Percentiles rank a stretch among this genome's conserved stretches.
phyloP scores from a whole-genome alignment of 2,329 filamentous ascomycete species.

The Orbilia javanica region DNA sequence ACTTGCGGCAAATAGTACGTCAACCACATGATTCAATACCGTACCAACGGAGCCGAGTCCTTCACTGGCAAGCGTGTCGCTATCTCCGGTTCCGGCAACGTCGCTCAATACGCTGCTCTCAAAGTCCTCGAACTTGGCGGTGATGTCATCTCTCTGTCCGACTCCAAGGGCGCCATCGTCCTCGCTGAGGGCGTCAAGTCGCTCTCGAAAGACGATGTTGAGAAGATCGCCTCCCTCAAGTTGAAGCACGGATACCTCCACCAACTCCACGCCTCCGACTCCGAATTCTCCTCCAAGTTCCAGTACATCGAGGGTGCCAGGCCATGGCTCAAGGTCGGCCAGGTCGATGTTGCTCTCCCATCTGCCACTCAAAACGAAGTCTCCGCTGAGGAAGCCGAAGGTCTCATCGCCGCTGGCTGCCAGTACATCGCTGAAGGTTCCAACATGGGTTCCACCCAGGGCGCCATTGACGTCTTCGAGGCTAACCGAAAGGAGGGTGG shows the following conservation, averaged over 20 bases:
- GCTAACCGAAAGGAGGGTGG: conserved; percentile 76
- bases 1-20: conserved; percentile 74
- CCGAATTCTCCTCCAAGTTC: conserved; percentile 75
- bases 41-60: conserved; percentile 79
- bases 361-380: conserved; percentile 99
- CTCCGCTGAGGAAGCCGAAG: conserved; percentile 87
- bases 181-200: conserved; percentile 74
- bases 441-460: conserved; percentile 99
- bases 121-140: conserved; percentile 97
- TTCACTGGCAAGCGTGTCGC: conserved; percentile 94
- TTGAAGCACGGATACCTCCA: conserved; percentile 85
- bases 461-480: conserved; percentile 94
- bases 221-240: conserved; percentile 85
- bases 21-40: conserved; percentile 92
- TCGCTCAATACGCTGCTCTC: conserved; percentile 95
- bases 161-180: conserved; percentile 87
- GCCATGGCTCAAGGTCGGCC: conserved; percentile 90
- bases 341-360: conserved; percentile 91
- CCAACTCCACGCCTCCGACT: conserved; percentile 72
- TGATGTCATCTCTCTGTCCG: conserved; percentile 90
- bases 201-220: conserved; percentile 84
- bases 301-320: conserved; percentile 88
- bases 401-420: conserved; percentile 79
- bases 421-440: conserved; percentile 94
- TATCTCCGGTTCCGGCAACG: conserved; percentile 96